Evolutionary conservation across 2,329 filamentous ascomycete species (phyloP).

Genomic region (Cladosporium sp.): DNA sequence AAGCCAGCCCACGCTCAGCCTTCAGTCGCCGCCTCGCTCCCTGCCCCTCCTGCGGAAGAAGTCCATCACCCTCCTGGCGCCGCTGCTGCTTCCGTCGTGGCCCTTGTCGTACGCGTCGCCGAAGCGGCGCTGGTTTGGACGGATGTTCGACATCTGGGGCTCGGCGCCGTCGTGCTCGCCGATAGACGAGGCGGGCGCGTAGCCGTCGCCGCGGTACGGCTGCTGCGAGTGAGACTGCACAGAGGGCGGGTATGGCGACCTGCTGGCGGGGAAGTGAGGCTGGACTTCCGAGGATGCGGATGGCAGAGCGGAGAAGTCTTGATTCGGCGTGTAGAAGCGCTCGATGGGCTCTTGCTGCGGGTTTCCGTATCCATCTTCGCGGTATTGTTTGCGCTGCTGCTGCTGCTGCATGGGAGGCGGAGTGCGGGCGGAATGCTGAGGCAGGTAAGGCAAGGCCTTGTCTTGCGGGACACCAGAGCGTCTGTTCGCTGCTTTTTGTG

Average conservation of each 20-base stretch:
- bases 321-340: slow-evolving; percentile 27
- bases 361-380: slow-evolving; percentile 24
- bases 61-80: slow-evolving; percentile 92
- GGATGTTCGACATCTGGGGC: slow-evolving; percentile 30
- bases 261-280: slow-evolving; percentile 4
- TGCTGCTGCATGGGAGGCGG: slow-evolving; percentile 18
- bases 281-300: slow-evolving; percentile 6
- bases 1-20: neutral
- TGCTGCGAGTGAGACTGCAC: neutral
- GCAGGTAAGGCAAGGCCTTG: slow-evolving; percentile 24
- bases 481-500: slow-evolving; percentile 16
- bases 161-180: slow-evolving; percentile 29
- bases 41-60: slow-evolving; percentile 87
- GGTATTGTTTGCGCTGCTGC: slow-evolving; percentile 25
- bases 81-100: slow-evolving; percentile 75
- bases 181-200: slow-evolving; percentile 23
- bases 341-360: slow-evolving; percentile 22
- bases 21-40: slow-evolving; percentile 33
- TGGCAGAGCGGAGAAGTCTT: slow-evolving; percentile 15
- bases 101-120: slow-evolving; percentile 79
- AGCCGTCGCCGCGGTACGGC: slow-evolving; percentile 26
- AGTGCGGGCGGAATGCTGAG: slow-evolving; percentile 10
- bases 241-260: slow-evolving; percentile 5
- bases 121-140: slow-evolving; percentile 82
- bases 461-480: slow-evolving; percentile 17